Evolutionary conservation across 495 filamentous ascomycete genomes (phyloP).

Genomic region (Bombardia bombarda): DNA sequence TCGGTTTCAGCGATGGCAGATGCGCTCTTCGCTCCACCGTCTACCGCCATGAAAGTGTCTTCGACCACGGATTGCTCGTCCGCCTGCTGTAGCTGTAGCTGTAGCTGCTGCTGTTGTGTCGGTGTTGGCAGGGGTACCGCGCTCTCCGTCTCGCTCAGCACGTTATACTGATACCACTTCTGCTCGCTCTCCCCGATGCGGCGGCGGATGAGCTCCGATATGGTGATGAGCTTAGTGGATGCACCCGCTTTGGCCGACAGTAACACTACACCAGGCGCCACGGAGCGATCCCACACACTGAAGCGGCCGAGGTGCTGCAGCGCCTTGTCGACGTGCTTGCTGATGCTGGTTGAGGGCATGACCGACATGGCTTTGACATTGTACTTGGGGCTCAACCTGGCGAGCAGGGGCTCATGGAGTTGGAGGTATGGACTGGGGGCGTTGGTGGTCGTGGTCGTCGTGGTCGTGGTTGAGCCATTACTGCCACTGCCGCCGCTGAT

Average conservation of each 20-base stretch:
- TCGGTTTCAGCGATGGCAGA: too few species aligned
- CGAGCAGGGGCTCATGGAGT: slow-evolving; percentile 20
- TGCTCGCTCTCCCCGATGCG: slow-evolving; percentile 42
- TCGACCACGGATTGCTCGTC: slow-evolving; percentile 25
- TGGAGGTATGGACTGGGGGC: slow-evolving; percentile 13
- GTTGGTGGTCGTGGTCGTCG: neutral
- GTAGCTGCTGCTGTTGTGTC: neutral
- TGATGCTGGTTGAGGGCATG: slow-evolving; percentile 48
- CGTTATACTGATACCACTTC: slow-evolving; percentile 57
- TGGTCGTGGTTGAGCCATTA: neutral
- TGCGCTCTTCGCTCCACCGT: slow-evolving; percentile 5
- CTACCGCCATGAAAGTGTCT: slow-evolving; percentile 26
- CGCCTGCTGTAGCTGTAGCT: slow-evolving; percentile 3
- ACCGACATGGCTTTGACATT: slow-evolving; percentile 38
- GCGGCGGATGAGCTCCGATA: slow-evolving; percentile 57
- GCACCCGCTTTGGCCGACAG: slow-evolving; percentile 45
- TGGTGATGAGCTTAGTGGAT: slow-evolving; percentile 53
- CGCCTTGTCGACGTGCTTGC: slow-evolving; percentile 40
- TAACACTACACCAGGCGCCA: slow-evolving; percentile 26
- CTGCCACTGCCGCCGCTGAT: too few species aligned
- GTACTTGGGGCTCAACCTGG: slow-evolving; percentile 20
- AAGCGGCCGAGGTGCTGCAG: slow-evolving; percentile 32
- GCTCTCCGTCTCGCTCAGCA: slow-evolving; percentile 30
- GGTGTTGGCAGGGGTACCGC: neutral
- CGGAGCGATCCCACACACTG: slow-evolving; percentile 19